Base-by-base conservation (phyloP, 768 basidiomycete species). In the Calocera viscosa region DNA sequence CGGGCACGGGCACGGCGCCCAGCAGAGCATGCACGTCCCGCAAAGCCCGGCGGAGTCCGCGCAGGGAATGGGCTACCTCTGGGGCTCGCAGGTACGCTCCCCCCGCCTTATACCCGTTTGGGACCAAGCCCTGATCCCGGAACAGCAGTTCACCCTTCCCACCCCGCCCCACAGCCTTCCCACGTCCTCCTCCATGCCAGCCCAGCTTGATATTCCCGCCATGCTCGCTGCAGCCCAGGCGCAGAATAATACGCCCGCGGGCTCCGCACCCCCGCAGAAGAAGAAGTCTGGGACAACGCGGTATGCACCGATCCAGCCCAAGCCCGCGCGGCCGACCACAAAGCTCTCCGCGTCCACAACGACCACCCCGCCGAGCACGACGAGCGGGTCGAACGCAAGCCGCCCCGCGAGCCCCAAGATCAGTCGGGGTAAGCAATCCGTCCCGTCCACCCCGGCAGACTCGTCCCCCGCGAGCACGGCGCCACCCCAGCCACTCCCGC, bases 101-200 rank as follows among this genome's bases (percentile, higher is more conserved):
- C 5, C 26, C 5, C 30, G 26, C 30, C 53, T 19, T 32, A 2
- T 32, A 2, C 53, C 11, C 22, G 22, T 60, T 5, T 60, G 53
- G 14, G 19, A 11, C 11, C 5, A 19, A 2, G 5, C 53, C 7
- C 30, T 26, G 14, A 16, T 16, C 14, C 53, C 30, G 24, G 30
- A 60, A 60, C 22, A 60, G 53, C 53, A 60, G 53, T 60, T 60
- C 53, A 60, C 53, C 53, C 53, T 60, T 26, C 53, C 53, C 2
- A 60, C 53, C 2, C 53, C 53, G 26, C 53, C 53, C 14, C 53
- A 60, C 53, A 60, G 53, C 26, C 53, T 60, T 22, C 53, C 53
- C 2, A 60, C 53, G 2, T 60, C 53, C 26, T 28, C 26, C 19
- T 28, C 53, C 53, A 60, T 60, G 53, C 53, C 53, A 5, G 11